Evolutionary conservation across 2,329 filamentous ascomycete species (phyloP).

Genomic region (Penicillium vulpinum): DNA sequence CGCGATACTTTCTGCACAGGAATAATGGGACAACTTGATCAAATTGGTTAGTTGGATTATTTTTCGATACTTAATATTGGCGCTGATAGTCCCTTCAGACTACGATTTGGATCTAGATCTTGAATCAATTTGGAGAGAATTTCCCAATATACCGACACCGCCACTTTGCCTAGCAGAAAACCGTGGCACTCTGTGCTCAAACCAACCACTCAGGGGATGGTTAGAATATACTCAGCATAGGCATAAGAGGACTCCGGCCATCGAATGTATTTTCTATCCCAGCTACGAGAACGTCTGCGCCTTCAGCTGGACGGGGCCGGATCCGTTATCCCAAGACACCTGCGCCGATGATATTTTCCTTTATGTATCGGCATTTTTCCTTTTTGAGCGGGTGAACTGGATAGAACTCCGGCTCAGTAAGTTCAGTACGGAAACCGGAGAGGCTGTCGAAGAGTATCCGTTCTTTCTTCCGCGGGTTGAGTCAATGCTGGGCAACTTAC

Average conservation of each 20-base stretch:
- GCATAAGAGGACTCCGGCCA: not conserved
- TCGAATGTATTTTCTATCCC: not conserved
- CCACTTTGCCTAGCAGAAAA: not conserved
- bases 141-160: not conserved
- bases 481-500: not conserved
- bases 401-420: not conserved
- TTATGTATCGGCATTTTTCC: not conserved
- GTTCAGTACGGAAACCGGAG: not conserved
- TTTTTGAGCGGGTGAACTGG: not conserved
- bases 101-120: not conserved
- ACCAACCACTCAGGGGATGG: not conserved
- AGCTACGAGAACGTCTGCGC: not conserved
- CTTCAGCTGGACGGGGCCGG: not conserved
- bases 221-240: not conserved
- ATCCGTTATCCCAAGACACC: not conserved
- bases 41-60: not conserved
- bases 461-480: slow-evolving; percentile 1
- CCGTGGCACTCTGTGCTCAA: not conserved
- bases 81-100: not conserved
- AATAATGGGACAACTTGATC: not conserved
- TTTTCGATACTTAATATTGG: not conserved
- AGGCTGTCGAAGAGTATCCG: not conserved
- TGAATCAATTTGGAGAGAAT: not conserved
- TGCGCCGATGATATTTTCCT: not conserved
- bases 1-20: not conserved